A percentile compares a stretch with the other conserved stretches of the same genome.
phyloP scores from a whole-genome alignment of 1,284 basidiomycete species.

The Moesziomyces parantarcticus region DNA sequence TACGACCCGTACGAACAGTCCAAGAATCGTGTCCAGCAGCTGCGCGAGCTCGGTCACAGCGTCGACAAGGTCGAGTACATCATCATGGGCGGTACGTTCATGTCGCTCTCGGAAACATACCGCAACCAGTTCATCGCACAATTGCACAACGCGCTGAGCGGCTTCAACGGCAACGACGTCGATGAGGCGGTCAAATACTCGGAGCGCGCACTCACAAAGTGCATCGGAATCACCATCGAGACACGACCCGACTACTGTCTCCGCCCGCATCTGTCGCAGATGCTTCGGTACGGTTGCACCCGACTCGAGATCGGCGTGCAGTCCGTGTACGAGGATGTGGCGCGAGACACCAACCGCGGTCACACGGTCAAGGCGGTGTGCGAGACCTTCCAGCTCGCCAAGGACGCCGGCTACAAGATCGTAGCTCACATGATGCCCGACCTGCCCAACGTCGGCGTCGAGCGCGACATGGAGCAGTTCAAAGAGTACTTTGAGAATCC shows the following conservation, averaged over 20 bases:
- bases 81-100: conserved; percentile 99
- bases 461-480: conserved; percentile 98
- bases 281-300: conserved; percentile 98
- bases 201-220: conserved; percentile 96
- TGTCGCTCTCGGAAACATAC: conserved; percentile 98
- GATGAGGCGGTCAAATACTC: conserved; percentile 99
- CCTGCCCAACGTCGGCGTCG: conserved; percentile 94
- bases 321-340: conserved; percentile 98
- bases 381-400: conserved; percentile 97
- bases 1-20: conserved; percentile 99
- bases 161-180: conserved; percentile 87
- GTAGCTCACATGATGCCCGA: conserved; percentile 73
- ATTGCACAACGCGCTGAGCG: conserved; percentile 94
- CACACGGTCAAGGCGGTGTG: conserved; percentile 98
- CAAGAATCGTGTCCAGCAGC: conserved; percentile 90
- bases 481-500: conserved; percentile 99
- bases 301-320: conserved; percentile 98
- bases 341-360: conserved; percentile 91
- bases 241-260: conserved; percentile 98
- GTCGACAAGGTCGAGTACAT: conserved; percentile 99
- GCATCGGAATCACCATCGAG: conserved; percentile 99
- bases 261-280: conserved; percentile 95
- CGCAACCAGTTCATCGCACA: conserved; percentile 93
- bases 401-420: conserved; percentile 98
- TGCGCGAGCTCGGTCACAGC: conserved; percentile 91